These are phyloP conservation scores for Podospora appendiculata DNA, from an alignment of 495 filamentous ascomycete species.

Conservation along the genomic window DNA sequence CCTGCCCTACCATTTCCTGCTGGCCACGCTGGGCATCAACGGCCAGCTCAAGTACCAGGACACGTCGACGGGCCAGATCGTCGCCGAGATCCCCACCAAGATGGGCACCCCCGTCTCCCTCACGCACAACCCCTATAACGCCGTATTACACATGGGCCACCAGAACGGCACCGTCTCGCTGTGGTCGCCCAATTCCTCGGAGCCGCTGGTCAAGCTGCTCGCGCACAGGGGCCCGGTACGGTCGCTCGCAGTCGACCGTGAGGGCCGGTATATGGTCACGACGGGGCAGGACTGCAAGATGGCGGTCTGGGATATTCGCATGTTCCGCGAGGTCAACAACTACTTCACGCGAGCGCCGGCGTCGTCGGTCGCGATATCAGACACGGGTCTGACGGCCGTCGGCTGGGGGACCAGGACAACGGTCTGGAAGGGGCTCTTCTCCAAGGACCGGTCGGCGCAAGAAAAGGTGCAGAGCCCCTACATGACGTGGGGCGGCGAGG, in stretches of 20 bases:
- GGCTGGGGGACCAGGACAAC: conserved; percentile 88
- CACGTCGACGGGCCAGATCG: conserved; percentile 80
- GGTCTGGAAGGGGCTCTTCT: conserved; percentile 83
- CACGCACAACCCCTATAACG: conserved; percentile 83
- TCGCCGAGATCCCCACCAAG: conserved; percentile 75
- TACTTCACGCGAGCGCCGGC: conserved; percentile 85
- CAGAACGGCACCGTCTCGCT: conserved; percentile 90
- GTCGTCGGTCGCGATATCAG: conserved; percentile 78
- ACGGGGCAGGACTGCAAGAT: conserved; percentile 86
- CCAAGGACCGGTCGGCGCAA: conserved; percentile 54
- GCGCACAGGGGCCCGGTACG: conserved; percentile 93
- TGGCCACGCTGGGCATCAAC: conserved; percentile 76
- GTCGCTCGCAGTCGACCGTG: conserved; percentile 73
- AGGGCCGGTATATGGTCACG: conserved; percentile 93
- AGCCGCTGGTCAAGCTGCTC: conserved; percentile 85
- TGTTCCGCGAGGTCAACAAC: conserved; percentile 83
- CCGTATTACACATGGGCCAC: conserved; percentile 82
- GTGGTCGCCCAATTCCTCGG: conserved; percentile 89
- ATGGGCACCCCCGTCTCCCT: conserved; percentile 78
- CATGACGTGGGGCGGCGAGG: conserved; percentile 87
- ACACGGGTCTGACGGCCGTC: conserved; percentile 77
- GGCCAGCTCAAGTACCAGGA: conserved; percentile 92
- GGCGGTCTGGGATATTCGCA: conserved; percentile 94
- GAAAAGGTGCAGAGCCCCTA: conserved; percentile 83
- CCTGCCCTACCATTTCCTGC: conserved; percentile 89